A percentile compares a stretch with the other conserved stretches of the same genome.
Conservation (phyloP, 805 yeast species). For the Candida tammaniensis region DNA sequence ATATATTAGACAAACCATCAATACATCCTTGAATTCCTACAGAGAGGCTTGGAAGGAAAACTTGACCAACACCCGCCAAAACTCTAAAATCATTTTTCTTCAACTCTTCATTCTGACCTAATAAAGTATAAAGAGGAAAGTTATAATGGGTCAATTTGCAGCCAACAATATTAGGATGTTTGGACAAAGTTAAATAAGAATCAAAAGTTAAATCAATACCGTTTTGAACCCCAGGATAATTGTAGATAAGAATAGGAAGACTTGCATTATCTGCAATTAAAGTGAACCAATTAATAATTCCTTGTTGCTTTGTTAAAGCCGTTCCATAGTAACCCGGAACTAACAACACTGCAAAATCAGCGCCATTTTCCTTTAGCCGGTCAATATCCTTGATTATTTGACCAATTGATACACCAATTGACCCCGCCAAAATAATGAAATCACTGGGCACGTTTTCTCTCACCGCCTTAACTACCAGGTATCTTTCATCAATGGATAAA, state of each 20-base stretch:
- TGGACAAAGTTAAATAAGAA: constrained; percentile 40
- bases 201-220: constrained; percentile 35
- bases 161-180: constrained; percentile 49
- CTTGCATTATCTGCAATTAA: constrained; percentile 41
- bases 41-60: constrained; percentile 45
- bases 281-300: constrained; percentile 43
- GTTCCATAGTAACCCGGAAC: constrained; percentile 51
- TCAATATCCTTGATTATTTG: constrained; percentile 44
- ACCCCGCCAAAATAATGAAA: constrained; percentile 48
- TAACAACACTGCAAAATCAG: constrained; percentile 38
- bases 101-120: constrained; percentile 42
- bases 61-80: constrained; percentile 53
- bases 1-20: constrained; percentile 52
- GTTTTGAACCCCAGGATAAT: constrained; percentile 49
- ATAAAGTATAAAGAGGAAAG: constrained; percentile 44
- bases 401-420: constrained; percentile 41
- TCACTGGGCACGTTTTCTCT: constrained; percentile 32
- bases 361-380: constrained; percentile 35
- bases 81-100: constrained; percentile 36
- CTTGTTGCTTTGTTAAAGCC: constrained; percentile 39
- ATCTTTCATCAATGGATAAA: constrained; percentile 44
- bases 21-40: constrained; percentile 50
- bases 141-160: constrained; percentile 53
- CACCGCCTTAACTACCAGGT: constrained; percentile 25
- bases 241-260: constrained; percentile 45